phyloP scores from a whole-genome alignment of 768 basidiomycete species.

The Naematelia encephala region DNA sequence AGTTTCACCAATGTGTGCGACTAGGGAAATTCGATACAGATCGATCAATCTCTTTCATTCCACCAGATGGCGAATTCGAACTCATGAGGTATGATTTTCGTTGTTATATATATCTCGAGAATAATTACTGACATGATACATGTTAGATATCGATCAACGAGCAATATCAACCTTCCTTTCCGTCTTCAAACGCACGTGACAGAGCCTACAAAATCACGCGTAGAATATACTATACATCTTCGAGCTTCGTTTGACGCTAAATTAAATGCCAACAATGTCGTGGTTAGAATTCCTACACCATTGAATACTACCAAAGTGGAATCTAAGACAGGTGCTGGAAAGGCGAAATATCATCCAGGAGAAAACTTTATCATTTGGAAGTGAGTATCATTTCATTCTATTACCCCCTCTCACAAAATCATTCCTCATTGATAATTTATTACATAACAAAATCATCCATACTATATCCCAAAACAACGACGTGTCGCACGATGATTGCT shows the following conservation, averaged over 20 bases:
- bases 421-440: no score
- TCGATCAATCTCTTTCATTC: conserved; percentile 92
- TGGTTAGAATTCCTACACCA: conserved; percentile 92
- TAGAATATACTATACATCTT: conserved; percentile 83
- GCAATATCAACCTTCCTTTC: conserved; percentile 92
- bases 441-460: no score
- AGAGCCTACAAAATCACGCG: conserved; percentile 86
- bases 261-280: conserved; percentile 85
- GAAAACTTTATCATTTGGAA: conserved; percentile 99
- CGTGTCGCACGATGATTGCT: no score
- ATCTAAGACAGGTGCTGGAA: conserved; percentile 84
- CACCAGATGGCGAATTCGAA: conserved; percentile 98
- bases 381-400: conserved; percentile 57
- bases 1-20: conserved; percentile 97
- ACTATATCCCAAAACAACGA: no score
- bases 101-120: conserved; percentile 2
- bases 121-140: not conserved
- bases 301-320: conserved; percentile 89
- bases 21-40: conserved; percentile 90
- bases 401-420: not conserved
- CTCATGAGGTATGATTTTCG: conserved; percentile 72
- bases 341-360: conserved; percentile 94
- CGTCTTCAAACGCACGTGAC: conserved; percentile 84
- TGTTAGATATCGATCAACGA: conserved; percentile 84
- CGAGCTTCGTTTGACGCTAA: conserved; percentile 88